phyloP scores from a whole-genome alignment of 2,329 filamentous ascomycete genomes.

The Chaetomiaceae sp. region DNA sequence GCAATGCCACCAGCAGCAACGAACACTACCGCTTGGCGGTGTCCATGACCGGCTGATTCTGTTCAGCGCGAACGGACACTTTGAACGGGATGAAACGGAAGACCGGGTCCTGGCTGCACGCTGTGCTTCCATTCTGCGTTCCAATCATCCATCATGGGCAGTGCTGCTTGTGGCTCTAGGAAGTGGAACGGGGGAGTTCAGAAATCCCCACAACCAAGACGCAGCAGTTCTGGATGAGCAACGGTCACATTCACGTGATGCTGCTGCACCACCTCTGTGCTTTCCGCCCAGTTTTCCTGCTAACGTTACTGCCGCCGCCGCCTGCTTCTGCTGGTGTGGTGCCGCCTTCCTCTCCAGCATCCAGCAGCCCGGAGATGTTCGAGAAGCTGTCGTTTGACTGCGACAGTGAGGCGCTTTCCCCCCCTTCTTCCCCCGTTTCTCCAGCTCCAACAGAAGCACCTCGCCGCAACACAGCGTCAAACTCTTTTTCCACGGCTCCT shows the following conservation, averaged over 20 bases:
- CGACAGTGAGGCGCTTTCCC: background rate
- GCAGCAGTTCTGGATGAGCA: no score
- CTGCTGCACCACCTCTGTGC: background rate
- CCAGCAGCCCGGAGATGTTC: background rate
- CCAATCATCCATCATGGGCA: conserved; percentile 16
- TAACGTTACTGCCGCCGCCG: no score
- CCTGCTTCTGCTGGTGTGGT: background rate
- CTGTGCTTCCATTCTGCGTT: conserved; percentile 13
- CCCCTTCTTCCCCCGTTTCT: background rate
- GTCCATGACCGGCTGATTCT: no score
- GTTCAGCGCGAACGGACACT: background rate
- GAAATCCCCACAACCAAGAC: background rate
- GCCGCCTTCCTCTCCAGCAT: no score
- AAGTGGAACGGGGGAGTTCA: no score
- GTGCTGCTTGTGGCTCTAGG: no score
- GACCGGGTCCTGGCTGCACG: conserved; percentile 5
- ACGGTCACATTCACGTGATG: conserved; percentile 18
- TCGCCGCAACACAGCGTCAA: conserved; percentile 13
- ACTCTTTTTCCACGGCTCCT: background rate
- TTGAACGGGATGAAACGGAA: background rate
- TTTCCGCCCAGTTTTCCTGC: no score
- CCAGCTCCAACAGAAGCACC: background rate
- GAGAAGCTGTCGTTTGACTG: conserved; percentile 4
- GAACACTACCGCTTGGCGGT: no score
- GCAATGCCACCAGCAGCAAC: no score